These are phyloP conservation scores for Candida taoyuanica DNA, from an alignment of 805 yeast genomes.

Conservation along the genomic window DNA sequence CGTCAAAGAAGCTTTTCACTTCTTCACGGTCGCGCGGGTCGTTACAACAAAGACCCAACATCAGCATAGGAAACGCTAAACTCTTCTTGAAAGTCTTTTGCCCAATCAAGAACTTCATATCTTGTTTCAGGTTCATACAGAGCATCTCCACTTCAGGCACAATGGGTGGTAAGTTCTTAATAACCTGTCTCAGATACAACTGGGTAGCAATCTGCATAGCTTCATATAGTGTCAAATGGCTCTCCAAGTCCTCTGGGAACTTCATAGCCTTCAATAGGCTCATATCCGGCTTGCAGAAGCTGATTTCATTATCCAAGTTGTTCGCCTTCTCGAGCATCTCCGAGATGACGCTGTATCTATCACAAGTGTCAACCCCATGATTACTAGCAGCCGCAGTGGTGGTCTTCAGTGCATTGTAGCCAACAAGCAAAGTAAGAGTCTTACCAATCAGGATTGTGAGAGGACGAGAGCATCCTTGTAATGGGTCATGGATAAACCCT, in stretches of 20 bases:
- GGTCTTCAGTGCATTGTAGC: conserved; percentile 10
- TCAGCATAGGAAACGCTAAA: conserved; percentile 37
- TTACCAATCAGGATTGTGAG: conserved; percentile 54
- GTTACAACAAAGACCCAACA: conserved; percentile 32
- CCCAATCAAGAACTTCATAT: conserved; percentile 47
- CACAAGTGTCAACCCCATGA: conserved; percentile 14
- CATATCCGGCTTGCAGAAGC: conserved; percentile 43
- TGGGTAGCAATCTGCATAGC: conserved; percentile 51
- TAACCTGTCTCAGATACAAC: conserved; percentile 50
- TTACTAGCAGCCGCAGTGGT: conserved; percentile 4
- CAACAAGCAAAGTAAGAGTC: conserved; percentile 14
- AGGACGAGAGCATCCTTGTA: conserved; percentile 67
- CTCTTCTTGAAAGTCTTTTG: conserved; percentile 44
- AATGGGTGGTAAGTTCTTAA: conserved; percentile 46
- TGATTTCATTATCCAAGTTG: conserved; percentile 40
- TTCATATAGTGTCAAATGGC: conserved; percentile 56
- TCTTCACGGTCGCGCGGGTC: conserved; percentile 22
- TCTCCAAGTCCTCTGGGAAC: conserved; percentile 42
- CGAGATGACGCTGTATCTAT: conserved; percentile 16
- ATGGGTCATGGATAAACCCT: conserved; percentile 44
- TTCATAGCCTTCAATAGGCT: conserved; percentile 29
- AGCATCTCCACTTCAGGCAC: conserved; percentile 49
- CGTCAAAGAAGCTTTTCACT: conserved; percentile 26
- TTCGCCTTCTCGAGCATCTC: conserved; percentile 20
- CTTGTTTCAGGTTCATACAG: conserved; percentile 42